Conservation (phyloP, 768 basidiomycete genomes). For the Russula olivacea region DNA sequence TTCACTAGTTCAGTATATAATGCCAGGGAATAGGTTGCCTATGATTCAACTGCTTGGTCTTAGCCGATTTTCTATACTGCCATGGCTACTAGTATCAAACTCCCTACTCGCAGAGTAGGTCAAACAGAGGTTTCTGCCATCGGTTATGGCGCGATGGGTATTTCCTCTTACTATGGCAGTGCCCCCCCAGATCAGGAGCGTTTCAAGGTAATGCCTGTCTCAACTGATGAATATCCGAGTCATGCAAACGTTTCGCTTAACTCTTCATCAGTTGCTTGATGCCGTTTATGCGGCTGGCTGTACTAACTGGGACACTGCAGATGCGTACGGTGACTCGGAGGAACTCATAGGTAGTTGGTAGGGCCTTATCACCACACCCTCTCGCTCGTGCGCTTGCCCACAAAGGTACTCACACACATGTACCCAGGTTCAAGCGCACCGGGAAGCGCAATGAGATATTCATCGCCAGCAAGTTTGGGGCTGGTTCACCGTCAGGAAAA, state of each 20-base stretch:
- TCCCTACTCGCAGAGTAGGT: constrained; percentile 43
- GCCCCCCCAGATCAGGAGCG: constrained; percentile 49
- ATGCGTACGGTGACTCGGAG: constrained; percentile 39
- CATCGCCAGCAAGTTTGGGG: constrained; percentile 38
- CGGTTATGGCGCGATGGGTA: constrained; percentile 58
- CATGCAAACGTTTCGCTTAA: not conserved
- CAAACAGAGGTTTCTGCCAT: constrained; percentile 43
- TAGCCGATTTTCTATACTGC: no score
- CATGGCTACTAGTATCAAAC: constrained; percentile 15
- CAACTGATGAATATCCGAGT: not conserved
- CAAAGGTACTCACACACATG: not conserved
- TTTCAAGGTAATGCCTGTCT: constrained; percentile 36
- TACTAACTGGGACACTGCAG: constrained; percentile 45
- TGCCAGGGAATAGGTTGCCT: not conserved
- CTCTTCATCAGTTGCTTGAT: constrained; percentile 34
- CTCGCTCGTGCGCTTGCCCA: not conserved
- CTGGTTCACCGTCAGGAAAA: constrained; percentile 17
- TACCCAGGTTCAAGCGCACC: constrained; percentile 46
- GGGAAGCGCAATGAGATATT: constrained; percentile 48
- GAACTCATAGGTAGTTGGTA: constrained; percentile 44
- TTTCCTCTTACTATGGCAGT: constrained; percentile 45
- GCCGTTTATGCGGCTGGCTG: constrained; percentile 37
- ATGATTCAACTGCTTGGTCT: not conserved
- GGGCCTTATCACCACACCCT: not conserved
- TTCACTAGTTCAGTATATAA: not conserved